Conservation (phyloP, 805 yeast genomes). For the Scheffersomyces ergatensis region DNA sequence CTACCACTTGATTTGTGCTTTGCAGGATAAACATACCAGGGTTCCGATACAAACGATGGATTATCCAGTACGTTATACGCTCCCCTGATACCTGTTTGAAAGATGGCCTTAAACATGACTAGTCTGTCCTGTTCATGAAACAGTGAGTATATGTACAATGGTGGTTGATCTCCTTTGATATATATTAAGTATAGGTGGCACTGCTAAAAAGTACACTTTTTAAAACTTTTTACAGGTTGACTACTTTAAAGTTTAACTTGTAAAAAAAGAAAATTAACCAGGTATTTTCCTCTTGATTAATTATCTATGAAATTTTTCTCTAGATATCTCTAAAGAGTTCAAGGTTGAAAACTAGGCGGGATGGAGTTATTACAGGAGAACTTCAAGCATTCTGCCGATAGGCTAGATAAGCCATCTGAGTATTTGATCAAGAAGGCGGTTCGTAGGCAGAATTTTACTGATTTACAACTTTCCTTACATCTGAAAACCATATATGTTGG, state of each 20-base stretch:
- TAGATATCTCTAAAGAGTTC: too few relatives aligned
- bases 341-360: too few relatives aligned
- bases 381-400: conserved; percentile 61
- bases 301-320: too few relatives aligned
- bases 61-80: conserved; percentile 67
- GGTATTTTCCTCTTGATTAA: too few relatives aligned
- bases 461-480: conserved; percentile 60
- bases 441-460: conserved; percentile 49
- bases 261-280: too few relatives aligned
- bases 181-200: too few relatives aligned
- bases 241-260: too few relatives aligned
- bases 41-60: conserved; percentile 70
- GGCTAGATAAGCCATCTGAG: conserved; percentile 70
- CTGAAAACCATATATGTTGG: conserved; percentile 89
- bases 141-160: too few relatives aligned
- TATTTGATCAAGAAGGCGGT: conserved; percentile 69
- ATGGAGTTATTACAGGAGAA: conserved; percentile 42
- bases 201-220: too few relatives aligned
- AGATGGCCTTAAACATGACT: conserved; percentile 51
- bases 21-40: conserved; percentile 88
- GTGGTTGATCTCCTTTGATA: too few relatives aligned
- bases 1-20: conserved; percentile 61
- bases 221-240: too few relatives aligned
- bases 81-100: conserved; percentile 60
- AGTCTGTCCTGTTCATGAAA: too few relatives aligned